Evolutionary conservation across 2,329 filamentous ascomycete genomes (phyloP), one percentile per base, ranked within the genome.

Genomic region (Aspergillus costaricaensis): DNA sequence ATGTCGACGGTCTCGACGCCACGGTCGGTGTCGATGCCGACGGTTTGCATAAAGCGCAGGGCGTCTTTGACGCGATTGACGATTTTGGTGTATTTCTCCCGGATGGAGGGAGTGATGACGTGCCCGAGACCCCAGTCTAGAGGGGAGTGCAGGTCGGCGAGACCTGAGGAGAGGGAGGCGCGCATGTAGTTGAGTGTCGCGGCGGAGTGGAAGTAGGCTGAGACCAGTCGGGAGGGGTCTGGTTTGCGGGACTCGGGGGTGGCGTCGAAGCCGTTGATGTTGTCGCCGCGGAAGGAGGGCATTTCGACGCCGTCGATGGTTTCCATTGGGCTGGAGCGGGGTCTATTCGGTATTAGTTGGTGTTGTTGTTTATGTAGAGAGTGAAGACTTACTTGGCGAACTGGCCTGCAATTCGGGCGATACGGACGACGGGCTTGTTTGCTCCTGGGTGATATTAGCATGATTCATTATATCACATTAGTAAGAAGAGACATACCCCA

Each of bases 121-220:
- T 98, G 94, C 48, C 93, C 94, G 1, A 99, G 85, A 15, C 89
- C 90, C 95, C 95, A 99, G 81, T 98, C 92, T 30, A 99, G 83
- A 0, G 95, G 95, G 19, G 91, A 90, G 79, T 97, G 93, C 50
- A 99, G 83, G 74, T 99, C 95, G 5, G 95, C 95, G 64, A 99
- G 91, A 15, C 95, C 95, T 3, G 91, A 93, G 1, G 90, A 84
- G 44, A 98, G 81, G 52, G 94, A 88, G 15, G 90, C 88, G 50
- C 95, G 88, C 63, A 97, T 86, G 78, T 95, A 98, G 80, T 99
- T 99, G 63, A 96, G 83, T 0, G 95, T 99, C 8, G 92, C 91
- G 2, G 95, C 91, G 0, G 94, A 97, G 77, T 98, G 90, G 78
- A 96, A 95, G 81, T 99, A 99, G 3, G 95, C 95, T 63, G 90